Percentiles rank a stretch among this genome's conserved stretches.
Evolutionary conservation across 140 eudicot species (phyloP).

Genomic region (Oenanthe javanica): DNA sequence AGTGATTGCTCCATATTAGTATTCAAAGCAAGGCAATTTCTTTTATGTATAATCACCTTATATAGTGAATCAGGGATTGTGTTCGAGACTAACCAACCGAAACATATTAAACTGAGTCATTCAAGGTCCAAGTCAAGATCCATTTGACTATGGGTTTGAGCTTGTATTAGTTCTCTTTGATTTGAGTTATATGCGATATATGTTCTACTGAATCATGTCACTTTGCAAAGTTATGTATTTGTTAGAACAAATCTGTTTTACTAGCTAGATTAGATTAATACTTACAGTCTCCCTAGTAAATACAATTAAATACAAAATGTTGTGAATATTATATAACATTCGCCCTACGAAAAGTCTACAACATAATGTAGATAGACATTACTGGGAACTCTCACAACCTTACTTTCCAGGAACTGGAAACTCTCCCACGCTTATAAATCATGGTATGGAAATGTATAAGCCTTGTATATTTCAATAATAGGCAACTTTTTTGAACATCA

Average conservation of each 20-base stretch:
- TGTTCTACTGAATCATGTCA: not conserved
- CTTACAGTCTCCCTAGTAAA: not conserved
- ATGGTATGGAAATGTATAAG: not conserved
- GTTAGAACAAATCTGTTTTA: not conserved
- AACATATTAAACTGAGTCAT: not conserved
- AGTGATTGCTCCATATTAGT: not conserved
- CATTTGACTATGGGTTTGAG: not conserved
- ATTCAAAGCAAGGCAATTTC: no score
- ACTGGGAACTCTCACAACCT: not conserved
- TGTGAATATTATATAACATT: not conserved
- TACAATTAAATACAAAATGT: not conserved
- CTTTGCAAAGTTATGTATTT: not conserved
- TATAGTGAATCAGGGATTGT: not conserved
- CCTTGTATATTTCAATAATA: not conserved
- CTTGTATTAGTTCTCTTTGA: not conserved
- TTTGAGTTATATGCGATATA: not conserved
- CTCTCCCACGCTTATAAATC: not conserved
- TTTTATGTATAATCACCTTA: not conserved
- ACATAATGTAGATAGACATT: not conserved
- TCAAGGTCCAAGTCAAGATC: no score
- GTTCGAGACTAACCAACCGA: not conserved
- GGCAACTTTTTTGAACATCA: not conserved
- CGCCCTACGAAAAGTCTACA: not conserved
- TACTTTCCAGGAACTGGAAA: not conserved
- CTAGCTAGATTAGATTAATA: not conserved